phyloP scores from a whole-genome alignment of 1,284 basidiomycete species.

The Papiliotrema fonsecae region DNA sequence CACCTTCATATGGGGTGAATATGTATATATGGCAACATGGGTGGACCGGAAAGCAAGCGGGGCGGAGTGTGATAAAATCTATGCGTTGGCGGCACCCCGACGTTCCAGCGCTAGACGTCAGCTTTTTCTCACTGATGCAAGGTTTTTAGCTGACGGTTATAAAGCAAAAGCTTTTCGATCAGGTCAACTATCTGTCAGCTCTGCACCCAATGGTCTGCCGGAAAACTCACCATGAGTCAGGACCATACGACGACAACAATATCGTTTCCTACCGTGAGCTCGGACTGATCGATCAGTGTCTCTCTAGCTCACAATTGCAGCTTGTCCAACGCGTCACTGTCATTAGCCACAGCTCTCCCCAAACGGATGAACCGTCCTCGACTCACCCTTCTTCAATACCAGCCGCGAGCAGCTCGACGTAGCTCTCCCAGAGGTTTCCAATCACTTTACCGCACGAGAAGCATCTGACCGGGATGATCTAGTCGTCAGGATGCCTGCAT shows the following conservation, averaged over 20 bases:
- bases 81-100: too few species aligned
- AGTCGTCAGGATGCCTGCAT: not conserved
- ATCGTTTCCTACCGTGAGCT: slow-evolving; percentile 58
- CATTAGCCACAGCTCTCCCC: slow-evolving; percentile 3
- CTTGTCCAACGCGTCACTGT: slow-evolving; percentile 84
- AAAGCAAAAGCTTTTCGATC: slow-evolving; percentile 91
- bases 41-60: too few species aligned
- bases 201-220: too few species aligned
- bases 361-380: too few species aligned
- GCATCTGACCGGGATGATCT: slow-evolving; percentile 51
- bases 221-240: slow-evolving; percentile 71
- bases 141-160: slow-evolving; percentile 72
- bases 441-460: slow-evolving; percentile 93
- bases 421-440: slow-evolving; percentile 86
- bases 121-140: not conserved
- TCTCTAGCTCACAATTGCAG: slow-evolving; percentile 59
- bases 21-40: too few species aligned
- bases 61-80: too few species aligned
- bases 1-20: too few species aligned
- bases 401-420: slow-evolving; percentile 69
- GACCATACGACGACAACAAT: slow-evolving; percentile 97
- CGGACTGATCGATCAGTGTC: not conserved
- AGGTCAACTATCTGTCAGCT: slow-evolving; percentile 56
- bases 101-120: slow-evolving; percentile 1
- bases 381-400: slow-evolving; percentile 80